phyloP scores from a whole-genome alignment of 2,329 filamentous ascomycete species.

The Xylaria arbuscula region DNA sequence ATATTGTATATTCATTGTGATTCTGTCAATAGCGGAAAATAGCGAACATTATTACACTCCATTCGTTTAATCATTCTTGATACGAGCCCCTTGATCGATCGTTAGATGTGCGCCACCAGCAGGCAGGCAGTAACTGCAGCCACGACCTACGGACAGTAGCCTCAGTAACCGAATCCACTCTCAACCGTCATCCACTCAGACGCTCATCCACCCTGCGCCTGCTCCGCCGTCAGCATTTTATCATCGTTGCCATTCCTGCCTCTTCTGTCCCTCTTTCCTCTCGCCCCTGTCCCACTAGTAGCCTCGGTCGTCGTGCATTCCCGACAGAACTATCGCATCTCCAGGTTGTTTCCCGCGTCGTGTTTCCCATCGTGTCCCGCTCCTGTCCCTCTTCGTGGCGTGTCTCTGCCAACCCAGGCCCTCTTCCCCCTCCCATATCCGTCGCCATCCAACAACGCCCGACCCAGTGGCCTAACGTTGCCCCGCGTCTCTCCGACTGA shows the following conservation, averaged over 20 bases:
- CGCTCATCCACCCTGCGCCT: background rate
- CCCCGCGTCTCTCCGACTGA: slow-evolving; percentile 6
- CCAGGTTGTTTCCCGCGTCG: background rate
- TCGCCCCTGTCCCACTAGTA: background rate
- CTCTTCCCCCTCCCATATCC: background rate
- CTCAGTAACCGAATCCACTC: background rate
- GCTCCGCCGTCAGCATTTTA: slow-evolving; percentile 14
- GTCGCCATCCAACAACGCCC: background rate
- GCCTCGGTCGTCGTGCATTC: slow-evolving; percentile 7
- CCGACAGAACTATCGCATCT: background rate
- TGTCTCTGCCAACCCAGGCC: background rate
- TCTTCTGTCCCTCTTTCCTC: background rate
- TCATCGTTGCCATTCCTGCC: background rate
- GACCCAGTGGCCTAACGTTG: background rate
- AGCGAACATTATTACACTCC: background rate
- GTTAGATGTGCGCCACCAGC: no score
- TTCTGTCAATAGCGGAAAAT: background rate
- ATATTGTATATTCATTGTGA: background rate
- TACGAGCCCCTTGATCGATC: background rate
- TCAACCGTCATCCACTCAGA: background rate
- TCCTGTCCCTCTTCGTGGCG: background rate
- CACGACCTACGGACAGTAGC: no score
- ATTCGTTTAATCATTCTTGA: background rate
- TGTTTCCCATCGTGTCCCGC: background rate
- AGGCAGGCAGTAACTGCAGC: no score